Evolutionary conservation across 1,284 basidiomycete species (phyloP).

Genomic region (Rhodotorula sp.): DNA sequence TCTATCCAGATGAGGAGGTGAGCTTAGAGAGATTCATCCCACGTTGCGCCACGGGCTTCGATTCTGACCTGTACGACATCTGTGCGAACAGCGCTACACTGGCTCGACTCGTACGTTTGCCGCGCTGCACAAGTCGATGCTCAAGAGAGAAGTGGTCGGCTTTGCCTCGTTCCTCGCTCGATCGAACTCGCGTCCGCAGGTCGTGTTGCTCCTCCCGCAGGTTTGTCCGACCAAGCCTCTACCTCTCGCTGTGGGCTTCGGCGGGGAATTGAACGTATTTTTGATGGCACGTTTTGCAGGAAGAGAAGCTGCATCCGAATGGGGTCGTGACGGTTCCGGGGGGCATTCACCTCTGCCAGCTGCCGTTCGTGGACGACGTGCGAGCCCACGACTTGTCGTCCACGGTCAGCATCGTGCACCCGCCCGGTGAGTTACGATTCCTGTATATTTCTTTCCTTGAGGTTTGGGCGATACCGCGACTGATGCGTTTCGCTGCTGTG

Average conservation of each 20-base stretch:
- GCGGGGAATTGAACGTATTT: too few relatives aligned
- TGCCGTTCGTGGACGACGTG: constrained; percentile 94
- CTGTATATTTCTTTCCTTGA: not conserved
- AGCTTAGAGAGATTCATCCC: constrained; percentile 42
- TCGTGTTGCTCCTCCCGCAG: constrained; percentile 85
- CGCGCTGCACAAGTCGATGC: constrained; percentile 78
- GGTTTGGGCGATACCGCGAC: not conserved
- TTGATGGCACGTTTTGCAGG: constrained; percentile 32
- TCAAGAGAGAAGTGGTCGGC: constrained; percentile 77
- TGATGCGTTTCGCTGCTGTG: not conserved
- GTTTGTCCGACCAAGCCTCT: constrained; percentile 50
- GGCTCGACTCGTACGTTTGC: constrained; percentile 90
- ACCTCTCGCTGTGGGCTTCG: not conserved
- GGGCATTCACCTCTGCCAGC: constrained; percentile 85
- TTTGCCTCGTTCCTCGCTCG: constrained; percentile 70
- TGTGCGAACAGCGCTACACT: constrained; percentile 62
- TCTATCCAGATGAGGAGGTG: constrained; percentile 88
- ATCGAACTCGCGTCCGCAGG: constrained; percentile 69
- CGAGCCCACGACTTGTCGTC: constrained; percentile 61
- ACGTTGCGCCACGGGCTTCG: too few relatives aligned
- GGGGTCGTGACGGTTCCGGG: constrained; percentile 76
- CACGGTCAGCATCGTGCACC: constrained; percentile 48
- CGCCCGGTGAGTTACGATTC: not conserved
- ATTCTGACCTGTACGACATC: not conserved
- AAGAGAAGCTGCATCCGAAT: constrained; percentile 70